Evolutionary conservation across 192 early-diverging fungal genomes (phyloP), one percentile per base, ranked within the genome.

Genomic region (Pilaira anomala): DNA sequence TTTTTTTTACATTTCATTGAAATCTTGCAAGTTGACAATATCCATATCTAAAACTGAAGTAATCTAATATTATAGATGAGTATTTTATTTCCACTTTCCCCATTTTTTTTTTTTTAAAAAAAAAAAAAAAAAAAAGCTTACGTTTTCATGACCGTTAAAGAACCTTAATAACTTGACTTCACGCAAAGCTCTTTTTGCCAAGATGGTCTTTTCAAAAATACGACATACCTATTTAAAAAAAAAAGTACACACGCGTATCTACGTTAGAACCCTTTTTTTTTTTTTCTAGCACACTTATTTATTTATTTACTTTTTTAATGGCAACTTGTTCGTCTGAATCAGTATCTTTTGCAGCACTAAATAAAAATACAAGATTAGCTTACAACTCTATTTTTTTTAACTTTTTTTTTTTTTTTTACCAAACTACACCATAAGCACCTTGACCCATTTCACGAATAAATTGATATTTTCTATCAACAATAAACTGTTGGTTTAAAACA

Each of bases 391-490:
- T 48, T 67, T 41, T 30, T 52, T n/a, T 44, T 45, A 41, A 22
- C 24, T 58, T 58, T 60, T 41, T 59, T 56, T n/a, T 41, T 11
- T 58, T 41, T 26, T 24, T 57, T 52, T 66, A 73, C 71, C 71
- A 73, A 39, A 73, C 71, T 19, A 73, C 71, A 25, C 93, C 93
- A 73, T 96, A 96, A 41, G 93, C 93, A 44, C 93, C 93, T 70
- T 92, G 90, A 19, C 93, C 93, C 63, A 96, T 79, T 68, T 96
- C 92, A 36, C 91, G 79, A 33, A 88, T 76, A 46, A 95, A 81
- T 52, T 78, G 79, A 72, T 89, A 95, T 51, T 77, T 80, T 51
- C 59, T 71, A 50, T 80, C 78, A 36, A 80, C 78, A 60, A 80
- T 66, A 51, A 80, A 80, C 39, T 80, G 71, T 30, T 80, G 69